A percentile compares a stretch with the other conserved stretches of the same genome.
These are phyloP conservation scores for Oryza meridionalis DNA, from an alignment of 176 grass and related monocot species.

Conservation along the genomic window DNA sequence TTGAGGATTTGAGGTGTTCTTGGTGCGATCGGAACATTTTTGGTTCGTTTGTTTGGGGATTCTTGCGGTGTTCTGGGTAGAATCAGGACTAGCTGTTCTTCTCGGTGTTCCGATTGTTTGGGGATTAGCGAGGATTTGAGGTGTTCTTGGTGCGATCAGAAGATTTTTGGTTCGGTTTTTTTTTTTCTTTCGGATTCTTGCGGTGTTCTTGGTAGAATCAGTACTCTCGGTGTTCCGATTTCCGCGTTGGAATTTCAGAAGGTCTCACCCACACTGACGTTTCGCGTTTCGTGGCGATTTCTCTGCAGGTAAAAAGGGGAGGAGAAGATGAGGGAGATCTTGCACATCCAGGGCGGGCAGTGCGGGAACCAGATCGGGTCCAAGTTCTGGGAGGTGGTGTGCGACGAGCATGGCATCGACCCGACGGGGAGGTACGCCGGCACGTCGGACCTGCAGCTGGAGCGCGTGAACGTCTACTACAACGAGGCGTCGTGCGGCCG, in stretches of 20 bases:
- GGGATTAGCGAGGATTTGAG: background rate
- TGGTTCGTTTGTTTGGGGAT: background rate
- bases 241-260: background rate
- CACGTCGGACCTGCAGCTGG: conserved; percentile 66
- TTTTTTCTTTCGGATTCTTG: too few relatives aligned
- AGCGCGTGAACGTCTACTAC: conserved; percentile 93
- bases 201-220: too few relatives aligned
- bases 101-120: background rate
- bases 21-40: background rate
- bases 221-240: background rate
- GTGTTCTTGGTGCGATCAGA: background rate
- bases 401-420: conserved; percentile 89
- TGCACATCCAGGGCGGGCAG: conserved; percentile 84
- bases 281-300: too few relatives aligned
- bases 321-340: conserved; percentile 86
- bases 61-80: background rate
- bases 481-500: conserved; percentile 80
- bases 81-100: background rate
- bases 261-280: background rate
- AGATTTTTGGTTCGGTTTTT: background rate
- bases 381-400: conserved; percentile 96
- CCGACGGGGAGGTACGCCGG: conserved; percentile 65
- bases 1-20: background rate
- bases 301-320: background rate
- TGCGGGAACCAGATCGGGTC: conserved; percentile 88